Conservation (phyloP, 2,329 filamentous ascomycete species). For the Pseudocercospora macadamiae region DNA sequence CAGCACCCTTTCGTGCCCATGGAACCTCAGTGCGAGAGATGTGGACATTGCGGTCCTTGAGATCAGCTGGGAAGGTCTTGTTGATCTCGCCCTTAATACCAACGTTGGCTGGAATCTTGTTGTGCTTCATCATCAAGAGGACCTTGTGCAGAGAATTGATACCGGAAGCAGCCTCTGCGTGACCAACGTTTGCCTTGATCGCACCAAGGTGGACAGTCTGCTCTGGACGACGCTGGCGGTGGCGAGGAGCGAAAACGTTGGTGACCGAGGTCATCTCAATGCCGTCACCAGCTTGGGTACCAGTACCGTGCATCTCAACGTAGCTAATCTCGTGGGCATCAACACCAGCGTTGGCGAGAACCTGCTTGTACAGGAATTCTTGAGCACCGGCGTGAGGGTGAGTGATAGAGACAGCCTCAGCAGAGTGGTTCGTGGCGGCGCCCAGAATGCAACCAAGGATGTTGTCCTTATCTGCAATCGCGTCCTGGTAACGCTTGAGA, state of each 20-base stretch:
- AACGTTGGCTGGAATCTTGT: conserved; percentile 58
- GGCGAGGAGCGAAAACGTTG: conserved; percentile 61
- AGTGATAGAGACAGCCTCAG: conserved; percentile 79
- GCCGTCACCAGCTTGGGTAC: conserved; percentile 81
- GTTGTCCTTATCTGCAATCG: conserved; percentile 72
- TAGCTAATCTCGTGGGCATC: conserved; percentile 78
- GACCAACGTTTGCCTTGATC: conserved; percentile 60
- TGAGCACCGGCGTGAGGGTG: conserved; percentile 80
- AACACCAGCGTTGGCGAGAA: conserved; percentile 72
- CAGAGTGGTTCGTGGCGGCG: conserved; percentile 78
- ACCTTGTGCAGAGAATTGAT: conserved; percentile 59
- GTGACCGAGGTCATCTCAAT: conserved; percentile 81
- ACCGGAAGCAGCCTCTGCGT: conserved; percentile 58
- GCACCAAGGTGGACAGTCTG: conserved; percentile 57
- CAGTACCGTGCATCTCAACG: conserved; percentile 88
- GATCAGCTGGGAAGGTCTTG: conserved; percentile 58
- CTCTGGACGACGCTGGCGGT: conserved; percentile 53
- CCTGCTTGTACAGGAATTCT: conserved; percentile 68
- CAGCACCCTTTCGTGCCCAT: conserved; percentile 51
- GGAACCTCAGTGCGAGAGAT: conserved; percentile 52
- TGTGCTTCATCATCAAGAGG: conserved; percentile 58
- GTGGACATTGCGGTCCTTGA: conserved; percentile 56
- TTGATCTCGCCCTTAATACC: conserved; percentile 60
- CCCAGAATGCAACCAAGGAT: conserved; percentile 74
- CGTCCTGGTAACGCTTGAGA: conserved; percentile 79